Percentiles rank a stretch among this genome's conserved stretches.
phyloP scores from a whole-genome alignment of 2,329 filamentous ascomycete species.

The Mycosphaerelloides madeirae region DNA sequence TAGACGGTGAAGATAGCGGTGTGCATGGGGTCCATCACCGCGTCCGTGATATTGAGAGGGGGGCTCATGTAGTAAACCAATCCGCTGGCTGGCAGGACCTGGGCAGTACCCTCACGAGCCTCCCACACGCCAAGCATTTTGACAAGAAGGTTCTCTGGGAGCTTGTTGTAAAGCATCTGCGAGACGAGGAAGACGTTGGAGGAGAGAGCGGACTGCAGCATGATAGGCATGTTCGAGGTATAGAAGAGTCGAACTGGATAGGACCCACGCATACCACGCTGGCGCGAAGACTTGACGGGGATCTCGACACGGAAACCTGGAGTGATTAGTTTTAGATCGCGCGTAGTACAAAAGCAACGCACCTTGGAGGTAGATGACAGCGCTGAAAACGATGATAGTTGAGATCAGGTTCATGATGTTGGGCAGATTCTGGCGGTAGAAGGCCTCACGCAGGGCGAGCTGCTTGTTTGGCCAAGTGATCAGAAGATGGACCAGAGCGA shows the following conservation, averaged over 20 bases:
- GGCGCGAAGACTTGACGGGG: conserved; percentile 97
- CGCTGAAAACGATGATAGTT: conserved; percentile 87
- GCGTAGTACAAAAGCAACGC: not conserved
- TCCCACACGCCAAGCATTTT: conserved; percentile 98
- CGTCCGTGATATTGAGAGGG: conserved; percentile 91
- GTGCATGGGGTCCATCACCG: conserved; percentile 93
- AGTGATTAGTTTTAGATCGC: conserved; percentile 34
- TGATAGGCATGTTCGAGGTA: conserved; percentile 99
- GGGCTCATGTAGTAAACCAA: conserved; percentile 99
- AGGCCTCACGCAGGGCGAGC: conserved; percentile 94
- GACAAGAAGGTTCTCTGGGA: conserved; percentile 97
- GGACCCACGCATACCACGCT: conserved; percentile 95
- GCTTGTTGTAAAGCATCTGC: conserved; percentile 98
- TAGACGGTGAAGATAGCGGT: conserved; percentile 92
- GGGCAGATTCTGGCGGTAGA: conserved; percentile 98
- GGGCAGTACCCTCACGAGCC: conserved; percentile 88
- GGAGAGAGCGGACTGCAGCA: conserved; percentile 96
- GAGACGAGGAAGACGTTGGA: conserved; percentile 99
- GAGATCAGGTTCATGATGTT: conserved; percentile 97
- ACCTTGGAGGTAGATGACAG: conserved; percentile 79
- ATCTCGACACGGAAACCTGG: conserved; percentile 99
- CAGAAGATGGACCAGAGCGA: conserved; percentile 94
- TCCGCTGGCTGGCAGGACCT: conserved; percentile 89
- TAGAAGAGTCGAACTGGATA: conserved; percentile 99
- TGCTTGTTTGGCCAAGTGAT: conserved; percentile 99